phyloP scores from a whole-genome alignment of 345 rosid genomes.

The Sisymbrium altissimum region DNA sequence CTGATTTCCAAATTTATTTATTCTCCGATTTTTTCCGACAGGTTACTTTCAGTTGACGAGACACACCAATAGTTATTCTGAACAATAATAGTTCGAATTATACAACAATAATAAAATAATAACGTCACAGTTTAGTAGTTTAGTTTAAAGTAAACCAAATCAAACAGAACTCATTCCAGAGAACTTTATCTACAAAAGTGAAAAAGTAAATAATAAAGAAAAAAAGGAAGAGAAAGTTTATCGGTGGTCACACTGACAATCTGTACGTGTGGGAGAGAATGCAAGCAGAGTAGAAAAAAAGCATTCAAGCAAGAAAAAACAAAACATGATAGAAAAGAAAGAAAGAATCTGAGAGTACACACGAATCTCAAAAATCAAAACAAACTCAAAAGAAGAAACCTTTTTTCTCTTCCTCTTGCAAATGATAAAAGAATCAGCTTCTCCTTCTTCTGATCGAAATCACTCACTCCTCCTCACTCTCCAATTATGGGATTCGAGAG shows the following conservation, averaged over 20 bases:
- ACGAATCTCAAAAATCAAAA: constrained; percentile 17
- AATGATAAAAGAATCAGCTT: constrained; percentile 32
- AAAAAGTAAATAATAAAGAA: neutral
- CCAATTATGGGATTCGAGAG: constrained; percentile 28
- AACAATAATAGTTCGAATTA: neutral
- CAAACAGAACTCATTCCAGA: neutral
- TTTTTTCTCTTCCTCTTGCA: neutral
- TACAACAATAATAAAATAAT: neutral
- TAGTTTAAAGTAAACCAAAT: neutral
- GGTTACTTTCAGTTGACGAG: too few species aligned
- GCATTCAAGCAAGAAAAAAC: neutral
- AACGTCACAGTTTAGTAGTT: neutral
- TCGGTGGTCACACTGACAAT: constrained; percentile 28
- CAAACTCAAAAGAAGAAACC: neutral
- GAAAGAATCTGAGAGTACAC: neutral
- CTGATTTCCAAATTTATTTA: too few species aligned
- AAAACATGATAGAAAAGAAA: neutral
- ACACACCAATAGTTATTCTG: too few species aligned
- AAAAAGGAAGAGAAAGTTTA: neutral
- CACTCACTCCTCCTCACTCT: neutral
- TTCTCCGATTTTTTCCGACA: too few species aligned
- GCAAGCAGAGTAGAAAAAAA: constrained; percentile 4
- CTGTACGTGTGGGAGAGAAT: constrained; percentile 33
- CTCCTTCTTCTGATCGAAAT: constrained; percentile 9
- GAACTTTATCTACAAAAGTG: neutral